phyloP scores from a whole-genome alignment of 257 asterid species.

The Przewalskia tangutica region DNA sequence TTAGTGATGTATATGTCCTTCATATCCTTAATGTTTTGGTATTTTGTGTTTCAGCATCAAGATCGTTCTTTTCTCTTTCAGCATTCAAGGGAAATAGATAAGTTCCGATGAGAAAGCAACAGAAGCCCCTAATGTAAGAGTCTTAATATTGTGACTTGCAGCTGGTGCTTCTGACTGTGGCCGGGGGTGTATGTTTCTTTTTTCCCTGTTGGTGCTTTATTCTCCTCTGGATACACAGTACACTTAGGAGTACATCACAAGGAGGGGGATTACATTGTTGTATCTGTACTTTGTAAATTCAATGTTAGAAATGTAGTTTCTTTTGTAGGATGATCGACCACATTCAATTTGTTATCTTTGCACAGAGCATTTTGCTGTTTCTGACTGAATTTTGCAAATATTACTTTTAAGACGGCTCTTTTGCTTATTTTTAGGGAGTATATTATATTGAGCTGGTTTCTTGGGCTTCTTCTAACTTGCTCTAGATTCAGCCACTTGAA shows the following conservation, averaged over 20 bases:
- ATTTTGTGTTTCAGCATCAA: constrained; percentile 58
- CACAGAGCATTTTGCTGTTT: constrained; percentile 2
- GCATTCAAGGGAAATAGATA: constrained; percentile 29
- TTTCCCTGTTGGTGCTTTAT: background rate
- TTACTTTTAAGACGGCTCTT: background rate
- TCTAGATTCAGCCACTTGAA: background rate
- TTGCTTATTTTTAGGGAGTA: background rate
- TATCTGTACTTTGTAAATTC: background rate
- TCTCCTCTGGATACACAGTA: background rate
- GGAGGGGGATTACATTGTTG: background rate
- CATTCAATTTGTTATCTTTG: constrained; percentile 6
- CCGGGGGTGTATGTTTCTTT: background rate
- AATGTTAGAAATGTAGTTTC: constrained; percentile 3
- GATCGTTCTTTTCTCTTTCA: constrained; percentile 98
- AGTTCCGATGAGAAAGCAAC: constrained; percentile 15
- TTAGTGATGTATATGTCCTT: background rate
- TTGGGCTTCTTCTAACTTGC: background rate
- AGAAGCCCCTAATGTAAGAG: background rate
- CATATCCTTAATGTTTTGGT: background rate
- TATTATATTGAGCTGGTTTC: background rate
- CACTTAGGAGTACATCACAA: background rate
- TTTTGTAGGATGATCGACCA: constrained; percentile 12
- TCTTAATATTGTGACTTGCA: background rate
- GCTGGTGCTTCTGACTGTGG: background rate
- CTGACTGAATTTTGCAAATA: background rate